These are phyloP conservation scores for Pogostemon cablin DNA, from an alignment of 257 asterid genomes.

Conservation along the genomic window DNA sequence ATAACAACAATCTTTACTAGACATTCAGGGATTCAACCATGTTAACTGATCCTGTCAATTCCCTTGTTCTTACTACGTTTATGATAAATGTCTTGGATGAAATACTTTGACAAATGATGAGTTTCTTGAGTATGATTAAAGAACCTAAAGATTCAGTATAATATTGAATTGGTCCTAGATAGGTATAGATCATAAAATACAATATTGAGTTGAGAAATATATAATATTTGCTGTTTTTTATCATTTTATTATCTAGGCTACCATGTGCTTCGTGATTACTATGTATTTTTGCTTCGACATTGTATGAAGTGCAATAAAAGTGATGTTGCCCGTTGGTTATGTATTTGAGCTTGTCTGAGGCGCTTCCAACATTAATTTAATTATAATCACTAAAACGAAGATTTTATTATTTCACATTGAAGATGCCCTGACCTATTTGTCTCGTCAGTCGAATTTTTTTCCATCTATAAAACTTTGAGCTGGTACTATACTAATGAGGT, in stretches of 20 bases:
- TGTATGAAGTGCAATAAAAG: background rate
- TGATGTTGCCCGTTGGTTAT: background rate
- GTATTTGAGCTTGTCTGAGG: background rate
- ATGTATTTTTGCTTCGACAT: too few species aligned
- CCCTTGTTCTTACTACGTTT: background rate
- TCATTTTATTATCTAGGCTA: background rate
- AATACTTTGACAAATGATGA: background rate
- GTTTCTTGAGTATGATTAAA: background rate
- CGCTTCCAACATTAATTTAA: background rate
- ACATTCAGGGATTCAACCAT: background rate
- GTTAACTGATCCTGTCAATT: background rate
- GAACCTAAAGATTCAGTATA: background rate
- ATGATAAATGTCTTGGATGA: background rate
- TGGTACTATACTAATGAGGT: too few species aligned
- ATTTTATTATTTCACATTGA: background rate
- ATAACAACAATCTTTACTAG: conserved; percentile 1
- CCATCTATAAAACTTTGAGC: background rate
- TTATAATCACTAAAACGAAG: background rate
- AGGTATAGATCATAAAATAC: background rate
- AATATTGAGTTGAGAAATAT: background rate
- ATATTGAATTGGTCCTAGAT: background rate
- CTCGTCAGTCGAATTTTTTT: background rate
- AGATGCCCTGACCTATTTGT: background rate
- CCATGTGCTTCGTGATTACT: too few species aligned
- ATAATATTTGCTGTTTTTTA: too few species aligned